Evolutionary conservation across 305 asterid species (phyloP), one percentile per base, ranked within the genome.

Genomic region (Stenogyne calaminthoides): DNA sequence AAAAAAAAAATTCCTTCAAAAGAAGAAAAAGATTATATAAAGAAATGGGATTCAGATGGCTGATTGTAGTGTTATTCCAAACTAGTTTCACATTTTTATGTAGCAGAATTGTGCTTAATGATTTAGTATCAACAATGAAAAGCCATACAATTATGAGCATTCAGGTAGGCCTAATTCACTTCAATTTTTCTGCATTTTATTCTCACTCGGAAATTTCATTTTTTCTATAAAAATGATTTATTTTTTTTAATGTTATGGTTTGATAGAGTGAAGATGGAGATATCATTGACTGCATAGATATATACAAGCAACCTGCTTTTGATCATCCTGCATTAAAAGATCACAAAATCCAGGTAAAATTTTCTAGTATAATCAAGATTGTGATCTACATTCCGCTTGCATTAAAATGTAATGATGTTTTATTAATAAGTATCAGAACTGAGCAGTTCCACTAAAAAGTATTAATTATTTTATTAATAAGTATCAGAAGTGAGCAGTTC

Each of bases 221-320:
- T 47, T 47, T 15, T 47, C 6, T 6, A 6, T n/a, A 49, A 49
- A 49, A 6, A 49, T n/a, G 20, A 2, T 14, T 7, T 10, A 40
- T 22, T 9, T n/a, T 2, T 51, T 36, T 34, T n/a, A 4, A 7
- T 22, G 65, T 55, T 19, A 55, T 39, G 55, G n/a, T 40, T 15
- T 73, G 71, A 12, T 67, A 87, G 92, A 84, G 90, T 79, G 88
- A 85, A 79, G 92, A 89, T 81, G 92, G 92, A 61, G 90, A 87
- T 77, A 79, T 85, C 7, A 86, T 88, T 52, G 95, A 88, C 40
- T 88, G 95, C 83, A 69, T 89, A 70, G 83, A 82, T 51, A 88
- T 91, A 47, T 67, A 72, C 84, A 77, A 87, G 80, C 96, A 91
- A 58, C 97, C 96, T 34, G 77, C 93, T 56, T 80, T 89, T 46